Percentiles rank a stretch among this genome's conserved stretches.
Conservation (phyloP, 108 stramenopile genomes). For the Nannochloropsis salina region DNA sequence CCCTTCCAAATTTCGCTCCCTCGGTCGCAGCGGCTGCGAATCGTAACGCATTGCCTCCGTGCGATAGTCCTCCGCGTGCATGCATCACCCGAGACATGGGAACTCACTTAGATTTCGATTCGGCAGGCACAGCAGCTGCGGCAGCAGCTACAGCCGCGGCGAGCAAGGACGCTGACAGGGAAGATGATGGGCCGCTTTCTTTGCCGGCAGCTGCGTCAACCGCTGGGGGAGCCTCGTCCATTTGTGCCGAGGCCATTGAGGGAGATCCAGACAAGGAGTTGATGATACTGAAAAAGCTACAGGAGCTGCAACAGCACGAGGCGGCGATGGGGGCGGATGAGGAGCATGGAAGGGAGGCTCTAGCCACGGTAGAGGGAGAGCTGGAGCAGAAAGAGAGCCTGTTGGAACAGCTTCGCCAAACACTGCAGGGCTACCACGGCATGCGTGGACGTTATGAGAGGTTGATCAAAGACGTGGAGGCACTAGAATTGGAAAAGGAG, state of each 20-base stretch:
- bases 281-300: constrained; percentile 34
- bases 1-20: neutral
- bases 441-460: constrained; percentile 24
- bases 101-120: neutral
- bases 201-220: neutral
- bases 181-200: neutral
- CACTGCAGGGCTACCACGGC: constrained; percentile 35
- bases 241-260: constrained; percentile 12
- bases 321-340: constrained; percentile 37
- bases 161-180: neutral
- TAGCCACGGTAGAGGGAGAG: constrained; percentile 30
- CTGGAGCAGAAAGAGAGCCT: constrained; percentile 41
- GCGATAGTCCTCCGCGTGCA: neutral
- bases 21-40: neutral
- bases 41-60: neutral
- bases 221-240: neutral
- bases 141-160: neutral
- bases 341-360: constrained; percentile 24
- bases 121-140: neutral
- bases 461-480: neutral
- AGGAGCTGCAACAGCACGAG: constrained; percentile 39
- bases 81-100: constrained; percentile 2
- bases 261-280: constrained; percentile 43
- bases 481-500: neutral
- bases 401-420: constrained; percentile 39